Evolutionary conservation across 768 basidiomycete genomes (phyloP).

Genomic region (Boletus rufocinnamomeus): DNA sequence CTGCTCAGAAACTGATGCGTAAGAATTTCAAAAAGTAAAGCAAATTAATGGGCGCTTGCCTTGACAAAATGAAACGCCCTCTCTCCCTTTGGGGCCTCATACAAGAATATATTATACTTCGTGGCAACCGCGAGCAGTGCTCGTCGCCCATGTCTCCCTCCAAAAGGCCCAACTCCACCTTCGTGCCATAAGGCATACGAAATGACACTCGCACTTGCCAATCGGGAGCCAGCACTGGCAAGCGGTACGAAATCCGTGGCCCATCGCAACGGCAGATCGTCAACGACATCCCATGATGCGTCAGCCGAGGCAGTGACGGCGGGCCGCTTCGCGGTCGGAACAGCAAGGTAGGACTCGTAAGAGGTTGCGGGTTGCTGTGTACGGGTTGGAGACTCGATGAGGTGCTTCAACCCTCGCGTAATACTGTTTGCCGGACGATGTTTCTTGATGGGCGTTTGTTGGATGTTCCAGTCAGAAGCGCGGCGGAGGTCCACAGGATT

Average conservation of each 20-base stretch:
- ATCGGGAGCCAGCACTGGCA: constrained; percentile 64
- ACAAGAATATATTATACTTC: constrained; percentile 70
- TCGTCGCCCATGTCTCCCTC: constrained; percentile 45
- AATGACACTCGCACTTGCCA: constrained; percentile 56
- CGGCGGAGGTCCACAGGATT: constrained; percentile 61
- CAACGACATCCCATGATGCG: constrained; percentile 71
- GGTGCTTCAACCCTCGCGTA: constrained; percentile 62
- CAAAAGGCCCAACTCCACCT: constrained; percentile 47
- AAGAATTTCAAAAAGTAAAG: background rate
- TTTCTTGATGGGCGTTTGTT: constrained; percentile 46
- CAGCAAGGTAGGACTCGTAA: constrained; percentile 34
- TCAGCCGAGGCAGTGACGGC: constrained; percentile 42
- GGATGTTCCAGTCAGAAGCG: constrained; percentile 51
- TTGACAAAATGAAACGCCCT: constrained; percentile 82
- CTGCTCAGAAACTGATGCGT: constrained; percentile 38
- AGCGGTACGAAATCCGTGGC: constrained; percentile 85
- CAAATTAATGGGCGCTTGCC: constrained; percentile 34
- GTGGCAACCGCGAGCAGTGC: constrained; percentile 74
- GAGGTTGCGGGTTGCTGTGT: constrained; percentile 28
- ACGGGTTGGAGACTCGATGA: constrained; percentile 44
- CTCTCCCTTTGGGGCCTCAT: constrained; percentile 82
- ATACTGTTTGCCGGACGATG: constrained; percentile 59
- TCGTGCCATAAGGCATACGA: constrained; percentile 73
- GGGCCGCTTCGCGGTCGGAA: constrained; percentile 29
- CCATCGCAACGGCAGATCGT: constrained; percentile 76